phyloP scores from a whole-genome alignment of 176 grass and related monocot genomes.

The Typha latifolia region DNA sequence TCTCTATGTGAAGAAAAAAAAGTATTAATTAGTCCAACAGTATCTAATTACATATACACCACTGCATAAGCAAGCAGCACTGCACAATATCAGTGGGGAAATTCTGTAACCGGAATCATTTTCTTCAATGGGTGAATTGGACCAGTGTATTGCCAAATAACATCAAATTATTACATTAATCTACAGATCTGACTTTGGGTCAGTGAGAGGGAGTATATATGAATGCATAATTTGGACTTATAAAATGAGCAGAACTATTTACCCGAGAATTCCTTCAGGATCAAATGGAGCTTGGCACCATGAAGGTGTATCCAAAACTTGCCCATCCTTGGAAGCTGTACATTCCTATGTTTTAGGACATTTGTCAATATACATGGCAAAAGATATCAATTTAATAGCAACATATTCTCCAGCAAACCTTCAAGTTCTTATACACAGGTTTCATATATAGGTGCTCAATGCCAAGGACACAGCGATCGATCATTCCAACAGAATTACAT shows the following conservation, averaged over 20 bases:
- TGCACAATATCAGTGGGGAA: neutral
- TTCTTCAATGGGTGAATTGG: too few relatives aligned
- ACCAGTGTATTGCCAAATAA: too few relatives aligned
- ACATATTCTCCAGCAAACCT: slow-evolving; percentile 10
- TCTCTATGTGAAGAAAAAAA: neutral
- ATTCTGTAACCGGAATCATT: neutral
- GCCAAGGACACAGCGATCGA: slow-evolving; percentile 18
- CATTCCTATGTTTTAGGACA: slow-evolving; percentile 13
- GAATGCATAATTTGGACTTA: neutral
- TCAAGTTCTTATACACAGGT: slow-evolving; percentile 21
- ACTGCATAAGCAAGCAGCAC: neutral
- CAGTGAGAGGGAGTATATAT: neutral
- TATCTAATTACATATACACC: too few relatives aligned
- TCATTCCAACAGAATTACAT: slow-evolving; percentile 23
- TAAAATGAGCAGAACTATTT: slow-evolving; percentile 16
- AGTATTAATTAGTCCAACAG: neutral
- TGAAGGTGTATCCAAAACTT: slow-evolving; percentile 44
- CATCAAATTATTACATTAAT: too few relatives aligned
- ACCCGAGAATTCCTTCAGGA: slow-evolving; percentile 91
- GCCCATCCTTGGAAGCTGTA: neutral
- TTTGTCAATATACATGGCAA: neutral
- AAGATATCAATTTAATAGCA: neutral
- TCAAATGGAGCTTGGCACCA: slow-evolving; percentile 97
- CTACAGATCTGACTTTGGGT: neutral
- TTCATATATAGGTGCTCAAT: slow-evolving; percentile 20